Evolutionary conservation across 2,329 filamentous ascomycete genomes (phyloP), one percentile per base, ranked within the genome.

Genomic region (Aspergillus neoniger): DNA sequence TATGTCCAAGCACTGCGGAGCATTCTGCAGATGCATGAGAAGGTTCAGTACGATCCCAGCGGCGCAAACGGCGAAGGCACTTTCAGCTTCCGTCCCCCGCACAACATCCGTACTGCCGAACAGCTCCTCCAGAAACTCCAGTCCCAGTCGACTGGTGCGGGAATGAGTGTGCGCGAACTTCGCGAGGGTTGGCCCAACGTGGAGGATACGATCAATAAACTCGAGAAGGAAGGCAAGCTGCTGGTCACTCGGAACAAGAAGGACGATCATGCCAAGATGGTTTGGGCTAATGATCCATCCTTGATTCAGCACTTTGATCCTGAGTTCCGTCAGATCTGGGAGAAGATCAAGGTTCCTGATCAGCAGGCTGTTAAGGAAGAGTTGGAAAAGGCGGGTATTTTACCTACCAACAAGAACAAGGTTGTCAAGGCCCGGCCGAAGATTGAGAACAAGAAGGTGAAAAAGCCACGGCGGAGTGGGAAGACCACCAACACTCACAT

Each of bases 101-200:
- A 96, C 74, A 88, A 91, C 63, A 94, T 99, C 62, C 88, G 87
- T 68, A 88, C 87, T 70, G 87, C 88, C 61, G 88, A 89, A 41
- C 87, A 92, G 69, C 85, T 99, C 57, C 86, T 96, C 57, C 86
- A 85, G 58, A 90, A 91, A 72, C 85, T 99, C 32, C 92, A 96
- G 77, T 83, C 84, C 57, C 92, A 93, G 77, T 87, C 86, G 55
- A 92, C 92, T 61, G 91, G 91, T 1, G 87, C 89, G 65, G 92
- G 91, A 12, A 86, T 98, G 57, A 84, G 84, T 39, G 91, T 98
- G 64, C 92, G 92, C 75, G 92, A 97, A 70, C 85, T 99, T 63
- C 96, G 96, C 78, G 95, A 99, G 74, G 95, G 95, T 64, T 99
- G 95, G 95, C 88, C 89, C 23, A 88, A 89, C 69, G 96, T 92